Evolutionary conservation across 2,329 filamentous ascomycete species (phyloP).

Genomic region (Aspergillus amoenus): DNA sequence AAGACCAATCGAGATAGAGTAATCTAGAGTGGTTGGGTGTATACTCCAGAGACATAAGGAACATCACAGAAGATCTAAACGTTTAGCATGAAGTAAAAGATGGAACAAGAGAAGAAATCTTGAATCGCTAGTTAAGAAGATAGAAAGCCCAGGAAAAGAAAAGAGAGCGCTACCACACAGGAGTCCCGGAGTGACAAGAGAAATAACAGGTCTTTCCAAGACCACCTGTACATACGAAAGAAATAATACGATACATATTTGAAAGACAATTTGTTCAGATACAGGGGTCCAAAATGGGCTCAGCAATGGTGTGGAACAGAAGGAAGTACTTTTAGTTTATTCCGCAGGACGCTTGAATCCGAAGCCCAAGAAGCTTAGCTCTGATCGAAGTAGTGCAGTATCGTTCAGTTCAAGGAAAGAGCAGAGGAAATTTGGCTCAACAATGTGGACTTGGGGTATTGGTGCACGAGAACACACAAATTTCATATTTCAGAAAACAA

Average conservation of each 20-base stretch:
- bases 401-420: conserved; percentile 25
- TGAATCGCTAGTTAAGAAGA: conserved; percentile 1
- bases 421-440: conserved; percentile 33
- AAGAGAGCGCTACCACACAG: conserved; percentile 24
- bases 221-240: conserved; percentile 22
- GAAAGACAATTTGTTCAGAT: conserved; percentile 21
- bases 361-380: conserved; percentile 34
- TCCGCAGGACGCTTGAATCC: conserved; percentile 31
- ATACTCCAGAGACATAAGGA: not conserved
- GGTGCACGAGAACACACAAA: conserved; percentile 42
- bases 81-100: not conserved
- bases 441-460: conserved; percentile 45
- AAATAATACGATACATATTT: conserved; percentile 27
- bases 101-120: not conserved
- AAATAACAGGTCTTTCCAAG: conserved; percentile 12
- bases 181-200: conserved; percentile 9
- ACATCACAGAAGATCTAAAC: not conserved
- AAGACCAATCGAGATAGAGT: not conserved
- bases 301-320: conserved; percentile 24
- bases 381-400: conserved; percentile 31
- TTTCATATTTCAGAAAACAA: conserved; percentile 43
- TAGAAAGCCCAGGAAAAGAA: conserved; percentile 1
- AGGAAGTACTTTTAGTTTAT: conserved; percentile 36
- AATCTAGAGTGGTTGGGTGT: not conserved
- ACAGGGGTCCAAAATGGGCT: conserved; percentile 20